A percentile compares a stretch with the other conserved stretches of the same genome.
Evolutionary conservation across 805 yeast species (phyloP).

Genomic region (Starmerella bombicola): DNA sequence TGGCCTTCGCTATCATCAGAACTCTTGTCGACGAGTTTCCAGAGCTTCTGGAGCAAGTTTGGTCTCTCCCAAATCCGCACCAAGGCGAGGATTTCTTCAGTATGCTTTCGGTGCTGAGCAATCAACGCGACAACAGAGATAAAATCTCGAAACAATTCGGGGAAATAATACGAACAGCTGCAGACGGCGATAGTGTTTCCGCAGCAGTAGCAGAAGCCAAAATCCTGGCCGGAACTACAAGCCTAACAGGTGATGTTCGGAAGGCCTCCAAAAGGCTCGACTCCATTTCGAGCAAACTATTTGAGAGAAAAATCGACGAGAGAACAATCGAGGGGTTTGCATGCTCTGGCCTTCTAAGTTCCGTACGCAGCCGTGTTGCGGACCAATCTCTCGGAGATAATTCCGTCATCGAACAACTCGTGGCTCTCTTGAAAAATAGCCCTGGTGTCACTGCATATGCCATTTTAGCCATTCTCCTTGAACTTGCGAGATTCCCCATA

Average conservation of each 20-base stretch:
- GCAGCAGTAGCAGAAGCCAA: constrained; percentile 30
- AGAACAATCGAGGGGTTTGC: constrained; percentile 31
- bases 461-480: constrained; percentile 25
- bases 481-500: constrained; percentile 28
- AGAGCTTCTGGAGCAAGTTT: constrained; percentile 2
- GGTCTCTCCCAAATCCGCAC: not conserved
- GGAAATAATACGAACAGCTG: constrained; percentile 18
- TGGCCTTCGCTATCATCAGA: constrained; percentile 24
- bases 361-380: constrained; percentile 25
- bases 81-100: constrained; percentile 21
- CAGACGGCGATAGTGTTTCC: constrained; percentile 21
- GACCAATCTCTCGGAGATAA: constrained; percentile 2
- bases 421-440: constrained; percentile 11
- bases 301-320: constrained; percentile 9
- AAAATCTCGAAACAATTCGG: constrained; percentile 22
- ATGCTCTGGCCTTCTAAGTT: constrained; percentile 26
- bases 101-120: constrained; percentile 29
- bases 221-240: constrained; percentile 23
- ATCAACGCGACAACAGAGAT: constrained; percentile 25
- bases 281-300: constrained; percentile 24
- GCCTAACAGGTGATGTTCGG: constrained; percentile 16
- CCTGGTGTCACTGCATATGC: constrained; percentile 26
- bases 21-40: constrained; percentile 25
- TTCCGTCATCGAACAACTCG: constrained; percentile 16
- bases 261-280: constrained; percentile 21